Percentiles rank a stretch among this genome's conserved stretches.
Conservation (phyloP, 805 yeast species). For the Candida sithepensis region DNA sequence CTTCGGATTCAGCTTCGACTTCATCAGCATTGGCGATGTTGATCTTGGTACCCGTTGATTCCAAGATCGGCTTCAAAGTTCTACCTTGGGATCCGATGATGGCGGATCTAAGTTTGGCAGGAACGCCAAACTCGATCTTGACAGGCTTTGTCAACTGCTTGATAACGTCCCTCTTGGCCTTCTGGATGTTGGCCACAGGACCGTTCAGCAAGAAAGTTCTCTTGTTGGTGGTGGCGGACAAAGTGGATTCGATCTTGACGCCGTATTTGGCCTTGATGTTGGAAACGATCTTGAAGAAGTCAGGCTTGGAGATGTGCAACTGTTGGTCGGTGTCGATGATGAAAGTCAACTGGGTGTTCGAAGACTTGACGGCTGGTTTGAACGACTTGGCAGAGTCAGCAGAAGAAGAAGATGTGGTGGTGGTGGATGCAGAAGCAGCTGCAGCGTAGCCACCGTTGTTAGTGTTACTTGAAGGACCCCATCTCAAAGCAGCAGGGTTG, state of each 20-base stretch:
- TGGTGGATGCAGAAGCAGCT: slow-evolving; percentile 3
- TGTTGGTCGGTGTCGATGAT: slow-evolving; percentile 69
- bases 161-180: slow-evolving; percentile 72
- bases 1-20: slow-evolving; percentile 15
- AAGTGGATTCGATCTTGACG: slow-evolving; percentile 78
- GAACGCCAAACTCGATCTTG: slow-evolving; percentile 56
- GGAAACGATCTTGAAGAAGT: slow-evolving; percentile 63
- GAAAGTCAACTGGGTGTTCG: slow-evolving; percentile 74
- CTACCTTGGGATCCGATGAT: slow-evolving; percentile 88
- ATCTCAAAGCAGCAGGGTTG: slow-evolving; percentile 31
- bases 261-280: slow-evolving; percentile 55
- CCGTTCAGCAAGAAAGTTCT: slow-evolving; percentile 86
- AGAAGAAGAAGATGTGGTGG: slow-evolving; percentile 8
- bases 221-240: slow-evolving; percentile 68
- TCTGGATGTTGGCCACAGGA: slow-evolving; percentile 55
- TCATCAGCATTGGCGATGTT: slow-evolving; percentile 49
- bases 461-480: slow-evolving; percentile 38
- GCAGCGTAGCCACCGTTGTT: not conserved
- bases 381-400: slow-evolving; percentile 22
- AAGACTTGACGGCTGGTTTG: slow-evolving; percentile 46
- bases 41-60: slow-evolving; percentile 61
- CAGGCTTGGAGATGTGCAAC: slow-evolving; percentile 57
- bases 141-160: slow-evolving; percentile 77
- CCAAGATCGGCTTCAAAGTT: slow-evolving; percentile 74
- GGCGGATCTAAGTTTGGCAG: slow-evolving; percentile 70